Base-by-base conservation (phyloP, 306 rosid genomes). In the Vigna hirtella region DNA sequence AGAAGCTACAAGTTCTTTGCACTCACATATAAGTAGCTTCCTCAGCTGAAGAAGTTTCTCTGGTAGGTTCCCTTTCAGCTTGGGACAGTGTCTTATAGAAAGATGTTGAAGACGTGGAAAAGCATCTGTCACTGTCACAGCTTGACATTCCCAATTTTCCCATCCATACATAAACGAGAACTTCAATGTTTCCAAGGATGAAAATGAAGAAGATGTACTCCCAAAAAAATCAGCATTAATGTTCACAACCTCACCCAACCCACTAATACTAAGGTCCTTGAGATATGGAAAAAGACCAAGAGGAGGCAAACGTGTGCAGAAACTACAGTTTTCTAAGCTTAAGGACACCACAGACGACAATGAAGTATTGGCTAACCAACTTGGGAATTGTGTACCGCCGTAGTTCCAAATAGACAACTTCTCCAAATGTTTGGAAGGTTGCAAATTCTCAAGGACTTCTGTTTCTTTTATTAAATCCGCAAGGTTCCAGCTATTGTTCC, bases 21-120 rank as follows among this genome's bases (percentile, higher is more conserved):
- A 56, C 0, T 1, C 62, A 10, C 1, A 0, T 9, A 56, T 56
- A 0, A 0, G 0, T 56, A 56, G 16, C 0, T 3, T 0, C 0
- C 9, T 56, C 4, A 56, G 12, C 4, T 22, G 15, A 4, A 5
- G 1, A 20, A 56, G 62, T 22, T 22, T 5, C 7, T 56, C 16
- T 9, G 62, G 62, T 14, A 56, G 13, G 1, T 56, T 2, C 34
- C 32, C 62, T 22, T 20, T 56, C 15, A 56, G 32, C 32, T 56
- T 56, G 32, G 62, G 64, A 24, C 64, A 57, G 0, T 10, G 0
- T 14, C 0, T 2, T 22, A 56, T 1, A 22, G 15, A 56, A 56
- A 57, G 16, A 24, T 12, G 16, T 11, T 24, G 36, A 24, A 57
- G 64, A 11, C 64, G 0, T 59, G 42, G 66, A 14, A 59, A 59